These are phyloP conservation scores for Prunus armeniaca DNA, from an alignment of 306 rosid genomes.

Conservation along the genomic window DNA sequence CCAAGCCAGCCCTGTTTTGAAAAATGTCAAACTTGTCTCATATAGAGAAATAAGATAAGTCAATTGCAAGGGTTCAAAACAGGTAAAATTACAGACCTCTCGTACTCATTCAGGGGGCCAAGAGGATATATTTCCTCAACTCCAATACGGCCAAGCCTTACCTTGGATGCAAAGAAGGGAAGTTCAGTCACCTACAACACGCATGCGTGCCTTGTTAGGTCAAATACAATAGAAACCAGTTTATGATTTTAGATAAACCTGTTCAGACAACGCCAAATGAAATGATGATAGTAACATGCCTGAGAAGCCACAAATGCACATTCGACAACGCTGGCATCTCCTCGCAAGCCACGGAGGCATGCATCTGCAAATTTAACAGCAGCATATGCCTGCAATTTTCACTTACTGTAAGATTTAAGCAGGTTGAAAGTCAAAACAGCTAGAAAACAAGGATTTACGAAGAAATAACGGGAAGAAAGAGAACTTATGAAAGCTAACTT, in stretches of 20 bases:
- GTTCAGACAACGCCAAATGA: neutral
- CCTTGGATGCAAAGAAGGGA: constrained; percentile 86
- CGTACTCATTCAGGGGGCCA: constrained; percentile 83
- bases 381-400: constrained; percentile 68
- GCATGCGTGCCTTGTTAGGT: constrained; percentile 5
- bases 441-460: neutral
- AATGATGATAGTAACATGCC: constrained; percentile 27
- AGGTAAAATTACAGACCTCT: constrained; percentile 48
- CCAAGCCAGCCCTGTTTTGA: constrained; percentile 61
- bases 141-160: constrained; percentile 78
- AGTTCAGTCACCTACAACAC: constrained; percentile 77
- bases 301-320: constrained; percentile 80
- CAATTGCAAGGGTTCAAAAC: neutral
- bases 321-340: constrained; percentile 74
- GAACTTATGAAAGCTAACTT: neutral
- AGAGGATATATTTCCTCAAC: constrained; percentile 73
- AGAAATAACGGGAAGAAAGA: neutral
- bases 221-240: neutral
- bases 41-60: neutral
- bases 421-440: neutral
- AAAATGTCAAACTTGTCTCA: neutral
- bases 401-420: neutral
- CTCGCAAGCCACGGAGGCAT: constrained; percentile 82
- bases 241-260: neutral
- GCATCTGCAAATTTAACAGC: constrained; percentile 82